phyloP scores from a whole-genome alignment of 441 rosid species.

The Isatis lusitanica region DNA sequence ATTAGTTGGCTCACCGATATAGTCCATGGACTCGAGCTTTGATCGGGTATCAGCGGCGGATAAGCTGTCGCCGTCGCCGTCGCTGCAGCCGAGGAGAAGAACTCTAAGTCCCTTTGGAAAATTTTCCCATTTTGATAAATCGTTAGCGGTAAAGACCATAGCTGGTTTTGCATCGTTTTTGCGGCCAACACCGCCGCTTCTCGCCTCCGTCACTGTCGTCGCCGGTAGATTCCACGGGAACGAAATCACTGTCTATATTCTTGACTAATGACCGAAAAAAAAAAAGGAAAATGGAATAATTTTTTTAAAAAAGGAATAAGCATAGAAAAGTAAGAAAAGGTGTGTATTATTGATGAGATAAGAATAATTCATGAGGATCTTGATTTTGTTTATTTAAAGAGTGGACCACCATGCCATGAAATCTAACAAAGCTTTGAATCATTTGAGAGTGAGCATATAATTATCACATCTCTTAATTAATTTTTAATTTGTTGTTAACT shows the following conservation, averaged over 20 bases:
- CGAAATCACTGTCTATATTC: slow-evolving; percentile 20
- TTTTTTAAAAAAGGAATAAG: neutral
- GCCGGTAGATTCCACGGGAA: slow-evolving; percentile 34
- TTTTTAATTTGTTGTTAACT: slow-evolving; percentile 10
- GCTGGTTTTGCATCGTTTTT: slow-evolving; percentile 97
- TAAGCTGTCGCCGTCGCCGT: neutral
- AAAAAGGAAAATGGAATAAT: neutral
- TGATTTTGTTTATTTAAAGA: slow-evolving; percentile 30
- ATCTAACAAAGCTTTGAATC: slow-evolving; percentile 34
- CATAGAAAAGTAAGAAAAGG: slow-evolving; percentile 33
- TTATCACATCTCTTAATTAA: slow-evolving; percentile 5
- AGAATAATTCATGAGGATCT: slow-evolving; percentile 37
- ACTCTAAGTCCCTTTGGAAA: slow-evolving; percentile 95
- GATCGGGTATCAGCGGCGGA: slow-evolving; percentile 72
- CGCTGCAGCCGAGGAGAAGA: slow-evolving; percentile 47
- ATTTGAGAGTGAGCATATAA: slow-evolving; percentile 16
- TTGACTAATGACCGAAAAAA: neutral
- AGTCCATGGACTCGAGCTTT: slow-evolving; percentile 87
- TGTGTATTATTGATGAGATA: slow-evolving; percentile 39
- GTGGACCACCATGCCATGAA: slow-evolving; percentile 38
- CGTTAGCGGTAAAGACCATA: slow-evolving; percentile 87
- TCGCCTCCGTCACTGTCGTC: slow-evolving; percentile 39
- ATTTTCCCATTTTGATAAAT: slow-evolving; percentile 86
- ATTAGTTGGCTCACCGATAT: slow-evolving; percentile 61
- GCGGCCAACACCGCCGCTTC: slow-evolving; percentile 47